Base-by-base conservation (phyloP, 805 yeast genomes). In the Peterozyma toletana region DNA sequence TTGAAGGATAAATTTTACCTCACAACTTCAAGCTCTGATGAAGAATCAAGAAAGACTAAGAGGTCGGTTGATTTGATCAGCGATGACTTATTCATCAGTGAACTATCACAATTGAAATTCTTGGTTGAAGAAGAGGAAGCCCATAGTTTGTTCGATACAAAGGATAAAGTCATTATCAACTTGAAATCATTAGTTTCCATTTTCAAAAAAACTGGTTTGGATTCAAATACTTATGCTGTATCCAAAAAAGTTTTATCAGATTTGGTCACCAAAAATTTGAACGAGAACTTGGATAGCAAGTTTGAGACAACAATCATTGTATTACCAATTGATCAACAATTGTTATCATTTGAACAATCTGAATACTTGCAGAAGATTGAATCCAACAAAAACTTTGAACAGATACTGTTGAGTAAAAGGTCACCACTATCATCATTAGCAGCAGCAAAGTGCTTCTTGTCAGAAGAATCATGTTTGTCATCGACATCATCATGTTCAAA, bases 401-500 rank as follows among this genome's bases (percentile, higher is more conserved):
- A 44, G 36, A 42, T 42, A 13, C 13, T 13, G 15, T 30, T 37
- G 30, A 27, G 17, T 14, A 37, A 30, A 30, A 37, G 30, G 15
- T 31, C 36, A 14, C n/a, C n/a, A 4, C 33, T 18, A 30, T 33
- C 11, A n/a, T 10, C 37, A 7, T 17, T 33, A 5, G 16, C 29
- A 11, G 14, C 39, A 10, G 11, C 31, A 11, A 46, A 46, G 3
- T 72, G 76, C 47, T 76, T 62, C 50, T 30, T 60, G 11, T 58
- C 73, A 17, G 71, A 75, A 52, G 75, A 67, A 42, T 62, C 68
- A 1, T 78, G 84, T 57, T 54, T 66, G 42, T 64, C 59, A 3
- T 58, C 67, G 17, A 77, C 83, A 9, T 57, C 64, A 38, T 62
- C 68, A 33, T 78, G 84, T 55, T 70, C 70, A 33, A 64, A 68